Evolutionary conservation across 1,284 basidiomycete genomes (phyloP).

Genomic region (Cystobasidiaceae sp.): DNA sequence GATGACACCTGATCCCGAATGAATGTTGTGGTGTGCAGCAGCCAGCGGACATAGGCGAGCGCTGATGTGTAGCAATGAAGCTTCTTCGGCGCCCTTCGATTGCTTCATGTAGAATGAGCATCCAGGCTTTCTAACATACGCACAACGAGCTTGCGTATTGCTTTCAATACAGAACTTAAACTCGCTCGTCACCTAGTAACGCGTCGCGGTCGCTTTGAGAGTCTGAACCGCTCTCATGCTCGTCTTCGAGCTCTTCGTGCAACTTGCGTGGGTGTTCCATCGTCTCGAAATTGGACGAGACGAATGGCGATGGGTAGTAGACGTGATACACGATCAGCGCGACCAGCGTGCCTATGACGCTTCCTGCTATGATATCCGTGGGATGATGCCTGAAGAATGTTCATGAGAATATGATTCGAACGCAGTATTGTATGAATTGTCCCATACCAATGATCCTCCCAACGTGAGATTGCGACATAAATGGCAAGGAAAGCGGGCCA

Average conservation of each 20-base stretch:
- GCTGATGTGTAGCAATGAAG: too few species aligned
- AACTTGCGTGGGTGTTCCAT: constrained; percentile 30
- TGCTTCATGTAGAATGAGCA: too few species aligned
- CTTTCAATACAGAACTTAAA: too few species aligned
- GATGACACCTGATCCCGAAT: constrained; percentile 13
- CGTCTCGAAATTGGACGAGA: constrained; percentile 11
- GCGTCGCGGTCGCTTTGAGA: constrained; percentile 1
- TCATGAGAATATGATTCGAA: too few species aligned
- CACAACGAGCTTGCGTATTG: too few species aligned
- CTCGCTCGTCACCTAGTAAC: constrained; percentile 19
- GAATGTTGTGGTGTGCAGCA: too few species aligned
- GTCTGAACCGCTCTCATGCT: not conserved
- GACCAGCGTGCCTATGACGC: constrained; percentile 31
- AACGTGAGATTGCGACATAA: constrained; percentile 59
- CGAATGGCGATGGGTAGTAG: constrained; percentile 36
- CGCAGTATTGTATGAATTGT: too few species aligned
- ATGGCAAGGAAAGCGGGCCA: constrained; percentile 53
- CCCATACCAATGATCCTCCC: constrained; percentile 56
- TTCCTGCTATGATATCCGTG: constrained; percentile 35
- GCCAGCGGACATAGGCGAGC: too few species aligned
- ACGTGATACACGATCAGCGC: constrained; percentile 33
- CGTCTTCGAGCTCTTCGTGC: constrained; percentile 24
- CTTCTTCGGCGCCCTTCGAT: too few species aligned
- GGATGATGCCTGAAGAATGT: constrained; percentile 39
- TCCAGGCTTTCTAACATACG: too few species aligned